Percentiles rank a stretch among this genome's conserved stretches.
Evolutionary conservation across 495 filamentous ascomycete species (phyloP).

Genomic region (Polyplosphaeria fusca): DNA sequence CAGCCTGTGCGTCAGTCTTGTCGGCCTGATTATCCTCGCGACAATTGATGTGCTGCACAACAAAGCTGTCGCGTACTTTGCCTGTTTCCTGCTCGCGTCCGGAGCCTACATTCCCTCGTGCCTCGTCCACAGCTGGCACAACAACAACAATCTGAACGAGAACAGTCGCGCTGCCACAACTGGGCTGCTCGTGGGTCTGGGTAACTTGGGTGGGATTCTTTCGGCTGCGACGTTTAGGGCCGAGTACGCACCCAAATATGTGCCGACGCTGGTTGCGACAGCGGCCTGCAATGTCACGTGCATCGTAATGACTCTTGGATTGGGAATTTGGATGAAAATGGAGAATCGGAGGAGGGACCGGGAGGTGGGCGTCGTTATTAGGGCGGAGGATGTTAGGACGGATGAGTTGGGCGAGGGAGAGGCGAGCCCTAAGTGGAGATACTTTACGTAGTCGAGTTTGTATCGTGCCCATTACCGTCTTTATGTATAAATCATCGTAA

Average conservation of each 20-base stretch:
- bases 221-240: slow-evolving; percentile 11
- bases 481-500: no score
- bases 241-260: slow-evolving; percentile 20
- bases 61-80: slow-evolving; percentile 36
- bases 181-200: slow-evolving; percentile 36
- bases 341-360: slow-evolving; percentile 19
- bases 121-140: slow-evolving; percentile 33
- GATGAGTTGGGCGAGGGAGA: slow-evolving; percentile 16
- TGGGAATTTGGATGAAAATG: slow-evolving; percentile 20
- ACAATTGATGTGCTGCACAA: slow-evolving; percentile 28
- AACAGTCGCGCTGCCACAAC: slow-evolving; percentile 42
- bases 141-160: slow-evolving; percentile 32
- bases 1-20: slow-evolving; percentile 3
- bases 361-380: slow-evolving; percentile 6
- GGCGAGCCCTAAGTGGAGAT: slow-evolving; percentile 12
- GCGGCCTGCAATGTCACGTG: slow-evolving; percentile 8
- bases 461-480: no score
- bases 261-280: slow-evolving; percentile 15
- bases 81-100: slow-evolving; percentile 27
- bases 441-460: slow-evolving; percentile 11
- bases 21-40: slow-evolving; percentile 32
- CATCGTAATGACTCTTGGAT: slow-evolving; percentile 10
- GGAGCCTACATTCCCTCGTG: slow-evolving; percentile 33
- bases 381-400: slow-evolving; percentile 15
- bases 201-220: slow-evolving; percentile 19